Evolutionary conservation across 2,329 filamentous ascomycete species (phyloP), one percentile per base, ranked within the genome.

Genomic region (Colletotrichum siamense): DNA sequence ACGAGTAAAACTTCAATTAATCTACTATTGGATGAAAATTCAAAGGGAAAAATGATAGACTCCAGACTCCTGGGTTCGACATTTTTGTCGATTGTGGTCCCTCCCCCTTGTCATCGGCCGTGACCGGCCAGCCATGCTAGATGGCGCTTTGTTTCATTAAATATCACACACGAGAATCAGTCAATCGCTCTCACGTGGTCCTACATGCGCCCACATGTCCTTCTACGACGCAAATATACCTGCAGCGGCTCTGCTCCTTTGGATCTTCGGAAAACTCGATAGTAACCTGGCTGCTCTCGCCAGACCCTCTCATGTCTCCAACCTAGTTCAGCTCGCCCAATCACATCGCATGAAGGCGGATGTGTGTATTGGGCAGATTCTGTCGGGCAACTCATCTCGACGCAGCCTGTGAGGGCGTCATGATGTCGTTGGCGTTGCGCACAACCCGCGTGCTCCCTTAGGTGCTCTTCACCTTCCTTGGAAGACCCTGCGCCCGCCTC

Each of bases 401-500:
- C 39, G 44, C 44, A 49, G 44, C 44, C 44, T 49, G n/a, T 49
- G 10, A 49, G n/a, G 44, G 44, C 44, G 44, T 49, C 44, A 22
- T 49, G n/a, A 32, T 10, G 22, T 34, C n/a, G 15, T 16, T 10
- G 68, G 8, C 52, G 52, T 24, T 12, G 16, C 6, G 4, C 44
- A 10, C 34, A 61, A n/a, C n/a, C 8, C 32, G 18, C 6, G 10
- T 52, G 18, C 10, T 16, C 22, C 13, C 32, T 62, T 73, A 76
- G 22, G 64, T 69, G 74, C 57, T 76, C 64, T 76, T 76, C 6
- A 44, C 36, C 78, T 84, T 87, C 79, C 88, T 88, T 28, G 90
- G 89, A 32, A 93, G 82, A 5, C 91, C 92, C 79, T 84, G 82
- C 49, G 83, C 85, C 73, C 79, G 91, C 81, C 95, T 91, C 77